Conservation (phyloP, 2,329 filamentous ascomycete genomes). For the Ophiosphaerella herpotricha region DNA sequence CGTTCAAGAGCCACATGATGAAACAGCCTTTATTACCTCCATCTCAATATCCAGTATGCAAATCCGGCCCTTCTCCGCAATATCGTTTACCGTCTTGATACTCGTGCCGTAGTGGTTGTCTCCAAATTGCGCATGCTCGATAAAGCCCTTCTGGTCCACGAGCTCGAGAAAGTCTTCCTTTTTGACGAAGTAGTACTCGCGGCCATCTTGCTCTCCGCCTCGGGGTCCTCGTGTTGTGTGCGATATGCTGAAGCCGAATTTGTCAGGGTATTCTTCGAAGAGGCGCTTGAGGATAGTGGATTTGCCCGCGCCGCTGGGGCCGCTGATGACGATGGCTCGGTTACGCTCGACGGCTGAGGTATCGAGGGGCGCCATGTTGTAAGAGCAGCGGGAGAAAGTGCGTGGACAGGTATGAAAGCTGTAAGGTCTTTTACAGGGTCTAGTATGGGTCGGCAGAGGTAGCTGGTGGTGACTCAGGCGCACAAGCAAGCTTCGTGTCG, state of each 20-base stretch:
- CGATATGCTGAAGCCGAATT: slow-evolving; percentile 65
- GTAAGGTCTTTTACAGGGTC: not conserved
- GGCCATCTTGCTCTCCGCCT: slow-evolving; percentile 73
- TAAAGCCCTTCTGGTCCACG: slow-evolving; percentile 68
- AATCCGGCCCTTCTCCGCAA: slow-evolving; percentile 70
- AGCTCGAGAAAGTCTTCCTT: slow-evolving; percentile 57
- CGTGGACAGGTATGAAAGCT: slow-evolving; percentile 2
- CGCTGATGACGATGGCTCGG: slow-evolving; percentile 74
- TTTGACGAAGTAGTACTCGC: slow-evolving; percentile 76
- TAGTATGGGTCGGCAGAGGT: not conserved
- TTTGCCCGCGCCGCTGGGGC: slow-evolving; percentile 80
- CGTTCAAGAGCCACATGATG: not conserved
- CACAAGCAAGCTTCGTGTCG: slow-evolving; percentile 1
- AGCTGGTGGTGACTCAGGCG: slow-evolving; percentile 4
- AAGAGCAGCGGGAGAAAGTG: slow-evolving; percentile 13
- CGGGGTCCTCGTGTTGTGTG: slow-evolving; percentile 84
- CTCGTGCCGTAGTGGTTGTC: slow-evolving; percentile 87
- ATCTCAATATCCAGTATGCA: slow-evolving; percentile 96
- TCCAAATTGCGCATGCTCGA: slow-evolving; percentile 86
- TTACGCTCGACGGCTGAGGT: slow-evolving; percentile 21
- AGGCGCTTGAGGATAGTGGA: slow-evolving; percentile 77
- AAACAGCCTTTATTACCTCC: slow-evolving; percentile 62
- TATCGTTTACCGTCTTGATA: slow-evolving; percentile 76
- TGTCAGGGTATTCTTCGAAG: slow-evolving; percentile 67
- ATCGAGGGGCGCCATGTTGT: slow-evolving; percentile 30